Evolutionary conservation across 495 filamentous ascomycete genomes (phyloP).

Genomic region (Penicillium lividum): DNA sequence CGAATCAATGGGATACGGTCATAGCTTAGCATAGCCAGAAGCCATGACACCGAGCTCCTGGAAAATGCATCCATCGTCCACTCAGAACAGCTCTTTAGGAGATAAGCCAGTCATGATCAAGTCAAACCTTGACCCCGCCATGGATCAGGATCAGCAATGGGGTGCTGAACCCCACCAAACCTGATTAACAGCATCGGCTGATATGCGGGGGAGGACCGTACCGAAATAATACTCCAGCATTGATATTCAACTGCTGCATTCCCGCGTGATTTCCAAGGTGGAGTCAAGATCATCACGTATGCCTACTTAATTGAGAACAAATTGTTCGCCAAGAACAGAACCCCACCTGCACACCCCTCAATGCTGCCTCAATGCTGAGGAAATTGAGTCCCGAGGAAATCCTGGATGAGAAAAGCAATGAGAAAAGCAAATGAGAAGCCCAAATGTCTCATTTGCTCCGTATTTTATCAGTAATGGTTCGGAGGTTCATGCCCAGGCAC

Average conservation of each 20-base stretch:
- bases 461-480: too few relatives aligned
- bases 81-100: background rate
- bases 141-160: background rate
- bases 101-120: background rate
- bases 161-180: slow-evolving; percentile 6
- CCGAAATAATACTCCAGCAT: background rate
- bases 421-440: background rate
- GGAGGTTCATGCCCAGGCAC: slow-evolving; percentile 15
- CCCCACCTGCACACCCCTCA: slow-evolving; percentile 5
- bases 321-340: slow-evolving; percentile 3
- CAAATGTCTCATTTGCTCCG: slow-evolving; percentile 1
- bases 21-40: background rate
- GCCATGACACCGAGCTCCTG: background rate
- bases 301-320: background rate
- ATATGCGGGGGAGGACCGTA: slow-evolving; percentile 4
- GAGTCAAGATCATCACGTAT: slow-evolving; percentile 1
- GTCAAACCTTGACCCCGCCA: slow-evolving; percentile 3
- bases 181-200: background rate
- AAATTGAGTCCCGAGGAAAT: background rate
- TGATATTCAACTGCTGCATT: background rate
- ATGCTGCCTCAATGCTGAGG: background rate
- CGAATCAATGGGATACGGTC: background rate
- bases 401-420: background rate
- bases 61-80: background rate
- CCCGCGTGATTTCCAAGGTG: background rate